These are phyloP conservation scores for Nidularia pulvinata DNA, from an alignment of 768 basidiomycete species.

Conservation along the genomic window DNA sequence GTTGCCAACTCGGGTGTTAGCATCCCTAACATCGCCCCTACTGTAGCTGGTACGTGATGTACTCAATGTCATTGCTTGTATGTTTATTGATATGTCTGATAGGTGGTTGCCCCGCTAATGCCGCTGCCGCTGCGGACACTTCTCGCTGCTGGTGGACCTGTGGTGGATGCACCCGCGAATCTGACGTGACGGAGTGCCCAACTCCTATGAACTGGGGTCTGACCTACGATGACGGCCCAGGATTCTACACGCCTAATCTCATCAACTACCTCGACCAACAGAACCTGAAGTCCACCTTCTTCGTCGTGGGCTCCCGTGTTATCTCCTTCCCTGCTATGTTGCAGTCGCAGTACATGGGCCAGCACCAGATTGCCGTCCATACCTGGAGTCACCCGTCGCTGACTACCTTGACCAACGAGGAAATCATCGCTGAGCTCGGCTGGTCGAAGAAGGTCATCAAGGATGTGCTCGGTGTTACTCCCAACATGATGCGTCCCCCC, in stretches of 20 bases:
- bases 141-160: conserved; percentile 83
- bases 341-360: conserved; percentile 73
- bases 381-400: conserved; percentile 73
- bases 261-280: conserved; percentile 65
- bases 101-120: conserved; percentile 65
- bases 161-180: conserved; percentile 62
- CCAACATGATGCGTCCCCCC: conserved; percentile 80
- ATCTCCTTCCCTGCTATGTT: conserved; percentile 70
- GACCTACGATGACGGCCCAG: conserved; percentile 81
- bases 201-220: conserved; percentile 55
- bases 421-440: conserved; percentile 86
- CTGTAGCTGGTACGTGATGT: conserved; percentile 28
- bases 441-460: conserved; percentile 88
- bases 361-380: conserved; percentile 76
- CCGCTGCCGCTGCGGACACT: conserved; percentile 49
- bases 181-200: conserved; percentile 79
- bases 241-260: conserved; percentile 73
- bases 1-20: conserved; percentile 52
- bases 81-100: conserved; percentile 1
- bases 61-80: not conserved
- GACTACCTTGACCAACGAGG: conserved; percentile 75
- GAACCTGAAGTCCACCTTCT: conserved; percentile 82
- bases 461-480: conserved; percentile 78
- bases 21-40: conserved; percentile 56
- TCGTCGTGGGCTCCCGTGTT: conserved; percentile 81